A percentile compares a stretch with the other conserved stretches of the same genome.
phyloP scores from a whole-genome alignment of 495 filamentous ascomycete species.

The Bacidia rubella region DNA sequence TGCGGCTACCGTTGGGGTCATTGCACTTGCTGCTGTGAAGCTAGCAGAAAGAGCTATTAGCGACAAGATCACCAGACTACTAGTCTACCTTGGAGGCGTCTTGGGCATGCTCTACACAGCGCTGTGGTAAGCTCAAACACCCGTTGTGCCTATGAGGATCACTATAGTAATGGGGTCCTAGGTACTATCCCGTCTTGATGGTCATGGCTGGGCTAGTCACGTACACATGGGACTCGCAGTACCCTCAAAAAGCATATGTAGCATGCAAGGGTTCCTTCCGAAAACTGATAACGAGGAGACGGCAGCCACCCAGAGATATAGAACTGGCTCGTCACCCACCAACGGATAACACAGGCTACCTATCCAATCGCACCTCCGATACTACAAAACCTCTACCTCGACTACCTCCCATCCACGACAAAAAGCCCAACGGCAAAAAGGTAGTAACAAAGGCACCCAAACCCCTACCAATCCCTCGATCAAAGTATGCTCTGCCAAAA shows the following conservation, averaged over 20 bases:
- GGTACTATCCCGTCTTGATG: slow-evolving; percentile 65
- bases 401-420: neutral
- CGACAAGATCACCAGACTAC: slow-evolving; percentile 51
- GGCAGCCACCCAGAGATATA: neutral
- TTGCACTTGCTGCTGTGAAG: slow-evolving; percentile 64
- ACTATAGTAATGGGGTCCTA: neutral
- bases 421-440: neutral
- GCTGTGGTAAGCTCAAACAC: slow-evolving; percentile 38
- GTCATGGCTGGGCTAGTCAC: slow-evolving; percentile 41
- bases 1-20: slow-evolving; percentile 63
- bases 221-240: slow-evolving; percentile 40
- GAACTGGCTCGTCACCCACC: neutral
- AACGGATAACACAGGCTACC: neutral
- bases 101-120: slow-evolving; percentile 65
- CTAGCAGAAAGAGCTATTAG: slow-evolving; percentile 63
- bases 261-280: neutral
- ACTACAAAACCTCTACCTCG: neutral
- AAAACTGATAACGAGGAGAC: neutral
- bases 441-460: neutral
- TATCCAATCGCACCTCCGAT: neutral
- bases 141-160: neutral
- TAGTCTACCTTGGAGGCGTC: slow-evolving; percentile 55
- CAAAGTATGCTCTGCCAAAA: neutral
- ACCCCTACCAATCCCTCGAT: neutral
- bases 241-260: slow-evolving; percentile 2